Conservation (phyloP, 2,329 filamentous ascomycete genomes). For the Stenocarpella maydis region DNA sequence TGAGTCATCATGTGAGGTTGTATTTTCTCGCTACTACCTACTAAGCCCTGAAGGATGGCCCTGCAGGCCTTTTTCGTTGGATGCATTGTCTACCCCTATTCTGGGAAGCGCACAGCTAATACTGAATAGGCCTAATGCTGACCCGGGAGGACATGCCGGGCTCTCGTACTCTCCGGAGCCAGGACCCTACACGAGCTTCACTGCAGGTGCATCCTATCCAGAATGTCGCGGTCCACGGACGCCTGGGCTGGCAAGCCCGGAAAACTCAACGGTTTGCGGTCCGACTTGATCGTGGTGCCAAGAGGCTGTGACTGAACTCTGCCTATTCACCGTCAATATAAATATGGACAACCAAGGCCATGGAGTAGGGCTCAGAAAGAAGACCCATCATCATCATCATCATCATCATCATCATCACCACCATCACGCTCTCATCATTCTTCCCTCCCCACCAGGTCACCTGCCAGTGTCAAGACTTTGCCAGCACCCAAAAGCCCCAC, state of each 20-base stretch:
- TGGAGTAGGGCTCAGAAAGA: too few relatives aligned
- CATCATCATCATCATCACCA: too few relatives aligned
- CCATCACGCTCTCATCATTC: background rate
- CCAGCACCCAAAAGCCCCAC: background rate
- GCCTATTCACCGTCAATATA: background rate
- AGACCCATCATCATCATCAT: background rate
- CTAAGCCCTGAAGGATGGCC: slow-evolving; percentile 5
- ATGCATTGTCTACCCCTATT: background rate
- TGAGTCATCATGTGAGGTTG: background rate
- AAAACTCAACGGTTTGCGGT: background rate
- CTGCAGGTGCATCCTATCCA: too few relatives aligned
- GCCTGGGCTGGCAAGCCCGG: background rate
- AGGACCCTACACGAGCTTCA: slow-evolving; percentile 1
- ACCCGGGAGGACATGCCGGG: background rate
- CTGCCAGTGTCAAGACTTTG: background rate
- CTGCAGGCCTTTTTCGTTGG: background rate
- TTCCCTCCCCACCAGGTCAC: background rate
- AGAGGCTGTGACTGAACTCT: background rate
- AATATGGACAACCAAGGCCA: background rate
- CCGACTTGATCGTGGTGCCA: background rate
- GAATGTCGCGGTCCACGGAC: background rate
- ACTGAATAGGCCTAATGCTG: slow-evolving; percentile 21
- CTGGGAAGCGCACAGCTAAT: background rate
- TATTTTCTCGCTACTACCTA: slow-evolving; percentile 16
- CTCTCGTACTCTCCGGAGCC: slow-evolving; percentile 1